A percentile compares a stretch with the other conserved stretches of the same genome.
phyloP scores from a whole-genome alignment of 169 alveolate species.

The Amoebophrya sp. region DNA sequence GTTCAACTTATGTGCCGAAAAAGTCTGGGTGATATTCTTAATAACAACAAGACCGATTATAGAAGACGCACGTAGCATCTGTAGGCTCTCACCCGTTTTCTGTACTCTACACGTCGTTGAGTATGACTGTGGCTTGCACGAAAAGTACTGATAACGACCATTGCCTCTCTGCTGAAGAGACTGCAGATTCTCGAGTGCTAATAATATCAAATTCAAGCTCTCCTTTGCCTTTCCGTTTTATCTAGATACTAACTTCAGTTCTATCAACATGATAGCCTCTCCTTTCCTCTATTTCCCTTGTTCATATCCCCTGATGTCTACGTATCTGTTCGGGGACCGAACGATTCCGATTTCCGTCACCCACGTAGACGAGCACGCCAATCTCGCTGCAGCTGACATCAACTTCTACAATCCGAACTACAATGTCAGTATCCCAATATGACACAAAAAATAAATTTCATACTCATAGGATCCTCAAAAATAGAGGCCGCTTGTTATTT shows the following conservation, averaged over 20 bases:
- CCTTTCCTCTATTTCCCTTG: background rate
- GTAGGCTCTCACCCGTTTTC: background rate
- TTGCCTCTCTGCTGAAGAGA: background rate
- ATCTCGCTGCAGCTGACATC: background rate
- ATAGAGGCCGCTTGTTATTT: too few species aligned
- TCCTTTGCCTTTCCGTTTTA: slow-evolving; percentile 8
- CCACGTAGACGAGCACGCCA: slow-evolving; percentile 27
- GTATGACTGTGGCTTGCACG: background rate
- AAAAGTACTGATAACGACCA: background rate
- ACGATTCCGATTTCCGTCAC: background rate
- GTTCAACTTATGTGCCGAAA: background rate
- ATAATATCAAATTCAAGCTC: background rate
- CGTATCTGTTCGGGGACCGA: background rate
- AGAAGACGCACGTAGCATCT: background rate
- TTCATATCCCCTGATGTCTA: background rate
- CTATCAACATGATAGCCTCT: background rate
- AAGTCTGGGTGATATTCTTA: background rate
- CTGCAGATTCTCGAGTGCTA: background rate
- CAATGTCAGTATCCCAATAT: slow-evolving; percentile 51
- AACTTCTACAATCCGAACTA: slow-evolving; percentile 63
- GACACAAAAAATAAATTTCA: background rate
- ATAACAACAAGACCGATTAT: background rate
- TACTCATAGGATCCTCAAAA: slow-evolving; percentile 45
- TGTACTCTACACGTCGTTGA: background rate
- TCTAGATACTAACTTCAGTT: background rate